phyloP scores from a whole-genome alignment of 2,329 filamentous ascomycete species.

The Aspergillus brasiliensis region DNA sequence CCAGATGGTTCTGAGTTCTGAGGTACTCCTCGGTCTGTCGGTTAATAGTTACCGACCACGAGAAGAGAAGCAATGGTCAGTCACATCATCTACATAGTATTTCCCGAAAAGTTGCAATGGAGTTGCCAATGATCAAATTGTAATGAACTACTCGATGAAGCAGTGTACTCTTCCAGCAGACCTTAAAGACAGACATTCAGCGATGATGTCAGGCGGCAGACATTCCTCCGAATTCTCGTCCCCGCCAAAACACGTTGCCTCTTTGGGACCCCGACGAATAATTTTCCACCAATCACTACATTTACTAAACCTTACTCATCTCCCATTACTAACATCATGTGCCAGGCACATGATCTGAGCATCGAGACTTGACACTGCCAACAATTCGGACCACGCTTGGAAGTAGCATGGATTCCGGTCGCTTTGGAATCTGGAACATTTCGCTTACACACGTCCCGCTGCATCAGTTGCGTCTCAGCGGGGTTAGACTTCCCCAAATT shows the following conservation, averaged over 20 bases:
- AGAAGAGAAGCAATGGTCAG: too few species aligned
- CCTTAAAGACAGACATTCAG: too few species aligned
- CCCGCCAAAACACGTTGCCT: neutral
- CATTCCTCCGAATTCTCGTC: conserved; percentile 3
- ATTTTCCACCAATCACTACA: neutral
- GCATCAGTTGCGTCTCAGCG: neutral
- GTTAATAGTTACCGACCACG: too few species aligned
- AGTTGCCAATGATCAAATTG: too few species aligned
- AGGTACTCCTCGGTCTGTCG: neutral
- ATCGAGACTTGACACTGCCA: neutral
- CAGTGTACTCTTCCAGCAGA: too few species aligned
- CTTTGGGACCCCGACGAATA: neutral
- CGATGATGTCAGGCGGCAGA: conserved; percentile 10
- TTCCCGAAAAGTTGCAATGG: too few species aligned
- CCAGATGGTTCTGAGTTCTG: too few species aligned
- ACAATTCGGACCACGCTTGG: too few species aligned
- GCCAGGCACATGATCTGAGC: neutral
- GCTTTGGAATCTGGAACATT: neutral
- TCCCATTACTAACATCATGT: neutral
- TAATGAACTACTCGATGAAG: too few species aligned
- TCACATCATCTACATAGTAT: too few species aligned
- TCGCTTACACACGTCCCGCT: neutral
- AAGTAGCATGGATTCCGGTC: too few species aligned
- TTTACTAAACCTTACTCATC: neutral
- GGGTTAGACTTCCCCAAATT: neutral